These are phyloP conservation scores for Salmacisia buchloeana DNA, from an alignment of 1,284 basidiomycete genomes.

Conservation along the genomic window DNA sequence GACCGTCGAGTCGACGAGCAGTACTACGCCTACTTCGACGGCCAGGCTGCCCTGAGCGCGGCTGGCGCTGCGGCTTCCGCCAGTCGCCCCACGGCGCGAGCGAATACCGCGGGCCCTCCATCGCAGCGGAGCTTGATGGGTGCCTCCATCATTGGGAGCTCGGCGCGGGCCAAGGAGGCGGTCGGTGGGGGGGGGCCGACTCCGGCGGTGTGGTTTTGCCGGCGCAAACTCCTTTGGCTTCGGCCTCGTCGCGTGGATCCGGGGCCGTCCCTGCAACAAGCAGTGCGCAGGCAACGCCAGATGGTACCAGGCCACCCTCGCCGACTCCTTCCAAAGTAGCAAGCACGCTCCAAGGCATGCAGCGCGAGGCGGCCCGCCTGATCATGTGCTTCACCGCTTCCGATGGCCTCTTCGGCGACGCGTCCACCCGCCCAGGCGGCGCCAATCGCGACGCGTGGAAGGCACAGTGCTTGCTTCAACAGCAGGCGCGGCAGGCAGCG, in stretches of 20 bases:
- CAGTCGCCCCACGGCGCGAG: too few relatives aligned
- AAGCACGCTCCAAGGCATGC: background rate
- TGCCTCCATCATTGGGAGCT: too few relatives aligned
- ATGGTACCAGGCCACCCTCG: too few relatives aligned
- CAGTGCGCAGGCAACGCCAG: too few relatives aligned
- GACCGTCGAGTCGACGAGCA: background rate
- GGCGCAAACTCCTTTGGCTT: background rate
- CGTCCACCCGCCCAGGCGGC: background rate
- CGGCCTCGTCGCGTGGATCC: background rate
- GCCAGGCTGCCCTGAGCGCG: background rate
- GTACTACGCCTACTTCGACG: constrained; percentile 2
- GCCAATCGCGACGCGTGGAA: background rate
- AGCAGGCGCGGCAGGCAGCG: background rate
- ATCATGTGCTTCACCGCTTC: constrained; percentile 8
- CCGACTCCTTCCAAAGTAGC: too few relatives aligned
- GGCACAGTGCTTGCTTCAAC: background rate
- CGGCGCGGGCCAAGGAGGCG: too few relatives aligned
- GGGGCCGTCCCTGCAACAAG: background rate
- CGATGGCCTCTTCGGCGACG: constrained; percentile 2
- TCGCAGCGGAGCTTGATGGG: too few relatives aligned
- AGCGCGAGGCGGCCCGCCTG: background rate
- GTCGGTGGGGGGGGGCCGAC: too few relatives aligned
- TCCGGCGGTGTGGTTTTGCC: too few relatives aligned
- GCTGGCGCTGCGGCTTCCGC: background rate
- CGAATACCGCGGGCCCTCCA: too few relatives aligned